Evolutionary conservation across 2,329 filamentous ascomycete species (phyloP), one percentile per base, ranked within the genome.

Genomic region (Pseudogymnoascus verrucosus): DNA sequence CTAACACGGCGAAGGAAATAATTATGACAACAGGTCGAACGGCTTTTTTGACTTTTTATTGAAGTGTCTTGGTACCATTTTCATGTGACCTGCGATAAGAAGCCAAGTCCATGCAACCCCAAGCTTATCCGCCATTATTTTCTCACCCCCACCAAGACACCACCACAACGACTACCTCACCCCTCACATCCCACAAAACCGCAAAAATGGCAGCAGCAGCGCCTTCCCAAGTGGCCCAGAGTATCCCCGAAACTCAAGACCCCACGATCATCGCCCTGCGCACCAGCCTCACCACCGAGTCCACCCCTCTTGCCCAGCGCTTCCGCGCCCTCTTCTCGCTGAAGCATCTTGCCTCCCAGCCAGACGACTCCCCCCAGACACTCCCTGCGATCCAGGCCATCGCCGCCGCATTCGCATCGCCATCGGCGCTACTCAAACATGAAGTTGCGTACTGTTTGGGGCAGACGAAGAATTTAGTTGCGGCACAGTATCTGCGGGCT

Each of bases 251-350:
- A 57, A 57, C 59, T 5, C 34, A 26, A 61, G 74, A 77, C 65
- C 68, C 72, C 62, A 78, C 78, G 6, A 73, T 82, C 65, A 66
- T 74, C 47, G 71, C 74, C 36, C 76, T 96, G 62, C 88, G 91
- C 72, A 83, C 89, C 72, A 89, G 88, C 65, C 86, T 99, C 65
- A 88, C 84, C 71, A 89, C 89, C 60, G 95, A 98, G 79, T 78
- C 83, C 12, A 89, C 90, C 66, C 87, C 93, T 54, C 89, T 99
- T 63, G 89, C 93, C 40, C 83, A 91, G 67, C 91, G 95, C 67
- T 99, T 98, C 78, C 91, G 95, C 71, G 93, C 95, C 47, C 89
- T 99, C 70, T 99, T 99, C 80, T 97, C 93, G 16, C 87, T 99
- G 65, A 99, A 99, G 80, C 90, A 98, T 75, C 80, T 98, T 65